These are phyloP conservation scores for Cinchona pubescens DNA, from an alignment of 257 asterid genomes.

Conservation along the genomic window DNA sequence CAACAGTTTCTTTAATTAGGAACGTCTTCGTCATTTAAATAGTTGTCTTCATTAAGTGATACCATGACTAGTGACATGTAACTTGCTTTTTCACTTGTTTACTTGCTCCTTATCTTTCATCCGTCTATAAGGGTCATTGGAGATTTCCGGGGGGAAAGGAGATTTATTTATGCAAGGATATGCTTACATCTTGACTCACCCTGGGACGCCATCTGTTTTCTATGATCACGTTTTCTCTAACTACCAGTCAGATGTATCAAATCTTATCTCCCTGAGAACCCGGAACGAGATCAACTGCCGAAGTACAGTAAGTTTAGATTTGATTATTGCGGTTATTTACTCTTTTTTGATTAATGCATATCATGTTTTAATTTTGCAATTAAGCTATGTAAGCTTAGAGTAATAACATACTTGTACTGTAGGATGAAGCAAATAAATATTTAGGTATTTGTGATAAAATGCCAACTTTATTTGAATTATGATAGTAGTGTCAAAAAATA, in stretches of 20 bases:
- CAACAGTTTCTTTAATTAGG: not conserved
- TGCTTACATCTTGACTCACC: slow-evolving; percentile 86
- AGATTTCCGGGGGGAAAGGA: slow-evolving; percentile 99
- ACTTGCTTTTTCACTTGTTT: slow-evolving; percentile 5
- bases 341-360: slow-evolving; percentile 7
- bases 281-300: slow-evolving; percentile 81
- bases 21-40: not conserved
- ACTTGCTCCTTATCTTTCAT: slow-evolving; percentile 13
- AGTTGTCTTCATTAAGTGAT: not conserved
- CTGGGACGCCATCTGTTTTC: slow-evolving; percentile 92
- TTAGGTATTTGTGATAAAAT: no score
- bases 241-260: slow-evolving; percentile 43
- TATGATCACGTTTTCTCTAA: slow-evolving; percentile 81
- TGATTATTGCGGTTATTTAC: not conserved
- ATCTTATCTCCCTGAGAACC: slow-evolving; percentile 64
- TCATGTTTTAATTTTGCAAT: slow-evolving; percentile 1
- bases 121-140: slow-evolving; percentile 87
- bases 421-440: no score
- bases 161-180: slow-evolving; percentile 98
- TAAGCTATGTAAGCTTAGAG: no score
- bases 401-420: no score
- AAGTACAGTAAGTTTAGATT: slow-evolving; percentile 60
- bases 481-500: no score
- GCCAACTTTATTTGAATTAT: no score
- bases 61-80: not conserved